Conservation (phyloP, 2,329 filamentous ascomycete species). For the Annulohypoxylon truncatum region DNA sequence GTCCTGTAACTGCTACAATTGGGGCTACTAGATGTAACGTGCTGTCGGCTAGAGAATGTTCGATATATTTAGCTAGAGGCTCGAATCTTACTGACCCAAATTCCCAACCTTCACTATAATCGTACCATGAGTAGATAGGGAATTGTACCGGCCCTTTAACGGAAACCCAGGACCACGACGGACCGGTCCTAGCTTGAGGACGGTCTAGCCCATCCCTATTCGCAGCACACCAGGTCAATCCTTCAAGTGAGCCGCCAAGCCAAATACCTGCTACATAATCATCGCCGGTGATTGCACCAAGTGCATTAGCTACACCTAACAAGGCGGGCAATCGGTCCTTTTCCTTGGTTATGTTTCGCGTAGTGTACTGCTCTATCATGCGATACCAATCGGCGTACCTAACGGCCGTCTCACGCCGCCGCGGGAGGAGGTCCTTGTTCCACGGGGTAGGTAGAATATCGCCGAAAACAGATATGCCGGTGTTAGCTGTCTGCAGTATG, state of each 20-base stretch:
- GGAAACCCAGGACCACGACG: neutral
- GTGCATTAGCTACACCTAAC: neutral
- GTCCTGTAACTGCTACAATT: neutral
- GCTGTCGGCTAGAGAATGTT: neutral
- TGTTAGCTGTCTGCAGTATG: neutral
- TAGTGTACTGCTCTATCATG: neutral
- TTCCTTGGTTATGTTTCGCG: neutral
- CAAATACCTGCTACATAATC: neutral
- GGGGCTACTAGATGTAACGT: neutral
- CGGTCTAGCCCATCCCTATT: neutral
- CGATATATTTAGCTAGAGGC: neutral
- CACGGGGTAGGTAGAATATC: neutral
- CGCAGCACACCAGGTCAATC: neutral
- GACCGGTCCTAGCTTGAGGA: neutral
- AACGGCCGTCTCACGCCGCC: neutral
- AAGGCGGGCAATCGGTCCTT: neutral
- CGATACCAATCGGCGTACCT: neutral
- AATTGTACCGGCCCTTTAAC: neutral
- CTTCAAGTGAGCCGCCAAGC: neutral
- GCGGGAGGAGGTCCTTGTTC: neutral
- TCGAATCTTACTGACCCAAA: neutral
- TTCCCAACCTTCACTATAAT: neutral
- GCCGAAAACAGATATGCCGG: neutral
- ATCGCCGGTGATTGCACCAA: neutral
- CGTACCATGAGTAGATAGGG: neutral